Evolutionary conservation across 805 yeast genomes (phyloP), one percentile per base, ranked within the genome.

Genomic region (Torulaspora indica): DNA sequence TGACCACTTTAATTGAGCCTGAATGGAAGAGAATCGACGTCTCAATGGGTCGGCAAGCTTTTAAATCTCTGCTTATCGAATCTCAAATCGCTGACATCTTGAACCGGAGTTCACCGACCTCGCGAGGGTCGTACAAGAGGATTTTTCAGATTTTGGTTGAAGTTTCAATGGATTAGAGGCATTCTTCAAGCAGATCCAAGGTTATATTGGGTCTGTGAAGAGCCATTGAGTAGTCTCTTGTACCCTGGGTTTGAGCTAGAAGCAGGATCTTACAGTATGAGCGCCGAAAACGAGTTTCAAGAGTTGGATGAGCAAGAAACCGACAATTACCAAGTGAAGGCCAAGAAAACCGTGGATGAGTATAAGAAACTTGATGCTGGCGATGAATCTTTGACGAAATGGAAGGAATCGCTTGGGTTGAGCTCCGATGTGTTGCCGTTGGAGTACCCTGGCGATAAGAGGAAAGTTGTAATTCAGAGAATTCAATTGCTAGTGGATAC

Each of bases 391-490:
- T 72, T 89, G 51, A 85, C 83, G 49, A 86, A 85, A 65, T 89
- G 97, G 97, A 90, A 90, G 65, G 85, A 81, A 45, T 85, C 95
- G 1, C 70, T 89, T 25, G 97, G 97, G 0, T 70, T 89, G 46
- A 67, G 79, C 40, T 73, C 79, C 8, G 81, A 79, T 47, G 61
- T 79, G 3, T 70, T 79, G 51, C 90, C 85, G 10, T 80, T 80
- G 22, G 79, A 75, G 40, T 63, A 52, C 45, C 75, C 85, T 3
- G 85, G 82, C 23, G 95, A 87, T 61, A 72, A 71, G 39, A 75
- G 96, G 45, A 77, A 77, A 53, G 95, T 89, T 17, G 95, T 89
- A 8, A 76, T 89, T 42, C 70, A 82, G 32, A 85, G 85, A 56
- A 82, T 88, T 78, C 77, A 85, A 10, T 69, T 89, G 51, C 61